phyloP scores from a whole-genome alignment of 2,329 filamentous ascomycete genomes.

The Neoascochyta sp. region DNA sequence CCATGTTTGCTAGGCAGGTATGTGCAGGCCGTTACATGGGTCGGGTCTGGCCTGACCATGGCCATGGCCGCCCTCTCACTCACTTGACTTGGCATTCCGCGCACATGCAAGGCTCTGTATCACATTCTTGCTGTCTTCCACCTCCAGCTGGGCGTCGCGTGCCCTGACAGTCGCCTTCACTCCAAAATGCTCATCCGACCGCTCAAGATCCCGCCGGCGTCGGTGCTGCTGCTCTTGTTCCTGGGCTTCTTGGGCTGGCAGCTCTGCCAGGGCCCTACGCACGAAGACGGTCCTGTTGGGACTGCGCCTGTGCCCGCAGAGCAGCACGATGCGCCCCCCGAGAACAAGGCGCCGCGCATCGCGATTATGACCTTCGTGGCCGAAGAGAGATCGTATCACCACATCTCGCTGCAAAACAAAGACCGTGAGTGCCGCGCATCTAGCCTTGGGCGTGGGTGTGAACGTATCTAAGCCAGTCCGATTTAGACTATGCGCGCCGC shows the following conservation, averaged over 20 bases:
- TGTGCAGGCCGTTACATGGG: no score
- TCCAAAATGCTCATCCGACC: conserved; percentile 29
- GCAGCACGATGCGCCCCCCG: conserved; percentile 1
- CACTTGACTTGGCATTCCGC: no score
- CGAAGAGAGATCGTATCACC: conserved; percentile 35
- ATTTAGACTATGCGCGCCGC: conserved; percentile 38
- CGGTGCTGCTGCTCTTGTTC: conserved; percentile 25
- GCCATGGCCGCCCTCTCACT: no score
- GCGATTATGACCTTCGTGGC: conserved; percentile 39
- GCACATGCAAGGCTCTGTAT: no score
- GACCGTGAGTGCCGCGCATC: conserved; percentile 34
- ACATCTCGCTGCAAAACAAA: conserved; percentile 39
- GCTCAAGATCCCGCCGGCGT: conserved; percentile 18
- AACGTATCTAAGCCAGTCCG: no score
- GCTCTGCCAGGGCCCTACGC: conserved; percentile 20
- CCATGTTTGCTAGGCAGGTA: no score
- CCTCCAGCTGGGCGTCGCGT: background rate
- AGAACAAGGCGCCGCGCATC: conserved; percentile 22
- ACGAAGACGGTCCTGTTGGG: conserved; percentile 8
- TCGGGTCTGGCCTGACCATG: no score
- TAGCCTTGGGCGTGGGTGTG: no score
- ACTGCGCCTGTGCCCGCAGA: conserved; percentile 10
- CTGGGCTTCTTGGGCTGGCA: conserved; percentile 33
- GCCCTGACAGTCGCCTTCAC: conserved; percentile 11
- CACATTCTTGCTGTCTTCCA: background rate